phyloP scores from a whole-genome alignment of 1,284 basidiomycete species.

The Exobasidium rhododendri region DNA sequence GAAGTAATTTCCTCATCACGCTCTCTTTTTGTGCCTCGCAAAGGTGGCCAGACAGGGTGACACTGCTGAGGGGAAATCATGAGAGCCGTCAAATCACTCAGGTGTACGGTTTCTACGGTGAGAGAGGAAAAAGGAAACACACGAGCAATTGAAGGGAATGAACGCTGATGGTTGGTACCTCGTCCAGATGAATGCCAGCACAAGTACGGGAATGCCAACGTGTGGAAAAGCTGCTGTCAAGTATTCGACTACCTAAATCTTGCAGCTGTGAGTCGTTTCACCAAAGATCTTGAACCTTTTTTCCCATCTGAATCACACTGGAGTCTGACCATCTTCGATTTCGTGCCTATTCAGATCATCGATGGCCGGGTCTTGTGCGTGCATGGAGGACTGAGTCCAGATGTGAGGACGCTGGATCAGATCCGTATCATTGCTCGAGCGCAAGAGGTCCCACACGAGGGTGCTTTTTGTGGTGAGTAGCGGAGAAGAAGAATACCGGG shows the following conservation, averaged over 20 bases:
- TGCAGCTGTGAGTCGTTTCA: conserved; percentile 60
- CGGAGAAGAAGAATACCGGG: background rate
- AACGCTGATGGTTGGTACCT: too few relatives aligned
- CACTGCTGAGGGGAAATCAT: conserved; percentile 87
- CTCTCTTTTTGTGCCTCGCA: background rate
- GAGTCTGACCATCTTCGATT: too few relatives aligned
- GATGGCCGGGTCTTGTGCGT: conserved; percentile 87
- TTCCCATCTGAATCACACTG: too few relatives aligned
- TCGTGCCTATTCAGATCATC: conserved; percentile 84
- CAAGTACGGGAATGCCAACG: conserved; percentile 87
- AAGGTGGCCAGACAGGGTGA: conserved; percentile 88
- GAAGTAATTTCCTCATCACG: background rate
- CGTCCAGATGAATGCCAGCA: conserved; percentile 76
- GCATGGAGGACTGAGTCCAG: conserved; percentile 86
- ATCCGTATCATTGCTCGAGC: conserved; percentile 84
- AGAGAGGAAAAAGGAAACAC: conserved; percentile 63
- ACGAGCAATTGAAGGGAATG: too few relatives aligned
- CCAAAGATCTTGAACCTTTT: too few relatives aligned
- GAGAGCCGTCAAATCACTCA: conserved; percentile 95
- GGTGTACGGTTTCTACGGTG: conserved; percentile 89
- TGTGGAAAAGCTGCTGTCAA: conserved; percentile 92
- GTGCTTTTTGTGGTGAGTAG: conserved; percentile 72
- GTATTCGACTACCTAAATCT: conserved; percentile 93
- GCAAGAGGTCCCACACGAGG: conserved; percentile 94
- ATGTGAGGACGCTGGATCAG: conserved; percentile 86